These are phyloP conservation scores for Sphaerosporella brunnea DNA, from an alignment of 495 filamentous ascomycete species.

Conservation along the genomic window DNA sequence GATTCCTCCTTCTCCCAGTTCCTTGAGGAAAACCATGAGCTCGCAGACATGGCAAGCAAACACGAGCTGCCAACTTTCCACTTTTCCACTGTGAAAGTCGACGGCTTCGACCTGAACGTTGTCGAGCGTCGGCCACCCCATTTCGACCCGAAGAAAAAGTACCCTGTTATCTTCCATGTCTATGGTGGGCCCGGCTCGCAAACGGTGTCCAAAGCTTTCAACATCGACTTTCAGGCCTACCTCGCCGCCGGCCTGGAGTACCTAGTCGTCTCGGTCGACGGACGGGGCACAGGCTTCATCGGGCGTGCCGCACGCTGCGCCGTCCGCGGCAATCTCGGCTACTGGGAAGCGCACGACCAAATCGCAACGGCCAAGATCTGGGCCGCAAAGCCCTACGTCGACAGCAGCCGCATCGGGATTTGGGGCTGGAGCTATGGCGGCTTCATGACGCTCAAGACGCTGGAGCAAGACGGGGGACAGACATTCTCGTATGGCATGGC, in stretches of 20 bases:
- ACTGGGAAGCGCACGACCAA: slow-evolving; percentile 75
- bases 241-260: slow-evolving; percentile 77
- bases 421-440: slow-evolving; percentile 99
- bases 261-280: slow-evolving; percentile 87
- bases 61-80: slow-evolving; percentile 70
- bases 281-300: slow-evolving; percentile 78
- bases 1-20: slow-evolving; percentile 40
- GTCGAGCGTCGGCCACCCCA: slow-evolving; percentile 80
- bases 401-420: slow-evolving; percentile 64
- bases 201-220: slow-evolving; percentile 61
- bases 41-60: slow-evolving; percentile 49
- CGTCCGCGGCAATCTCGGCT: slow-evolving; percentile 65
- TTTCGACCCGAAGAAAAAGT: slow-evolving; percentile 68
- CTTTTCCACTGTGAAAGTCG: slow-evolving; percentile 70
- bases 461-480: slow-evolving; percentile 72
- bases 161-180: slow-evolving; percentile 84
- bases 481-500: slow-evolving; percentile 97
- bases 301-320: slow-evolving; percentile 69
- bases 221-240: slow-evolving; percentile 79
- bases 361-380: slow-evolving; percentile 80
- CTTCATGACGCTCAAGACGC: slow-evolving; percentile 90
- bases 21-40: slow-evolving; percentile 57
- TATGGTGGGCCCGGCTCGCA: slow-evolving; percentile 89
- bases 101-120: slow-evolving; percentile 62
- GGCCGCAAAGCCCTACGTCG: slow-evolving; percentile 67